Evolutionary conservation across 2,329 filamentous ascomycete species (phyloP).

Genomic region (Xylaria sp.): DNA sequence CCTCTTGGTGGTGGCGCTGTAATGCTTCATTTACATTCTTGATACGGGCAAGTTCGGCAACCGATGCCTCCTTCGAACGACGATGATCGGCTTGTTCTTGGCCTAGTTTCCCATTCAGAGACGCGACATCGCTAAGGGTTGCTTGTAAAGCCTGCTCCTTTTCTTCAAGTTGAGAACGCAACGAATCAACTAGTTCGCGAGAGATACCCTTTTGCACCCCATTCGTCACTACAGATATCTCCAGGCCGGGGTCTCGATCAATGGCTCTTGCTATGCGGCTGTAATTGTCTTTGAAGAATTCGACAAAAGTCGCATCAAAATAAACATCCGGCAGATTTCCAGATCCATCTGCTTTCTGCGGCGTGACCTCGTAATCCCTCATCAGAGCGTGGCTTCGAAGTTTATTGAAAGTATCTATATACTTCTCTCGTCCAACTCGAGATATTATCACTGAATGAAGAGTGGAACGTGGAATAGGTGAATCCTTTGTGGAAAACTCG

Average conservation of each 20-base stretch:
- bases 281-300: conserved; percentile 97
- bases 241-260: conserved; percentile 88
- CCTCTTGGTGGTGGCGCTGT: conserved; percentile 75
- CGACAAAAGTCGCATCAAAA: conserved; percentile 86
- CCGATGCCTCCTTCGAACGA: conserved; percentile 68
- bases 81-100: conserved; percentile 80
- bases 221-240: conserved; percentile 82
- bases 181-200: conserved; percentile 87
- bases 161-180: conserved; percentile 80
- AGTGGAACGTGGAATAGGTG: conserved; percentile 82
- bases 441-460: conserved; percentile 81
- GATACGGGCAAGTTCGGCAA: conserved; percentile 64
- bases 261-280: conserved; percentile 84
- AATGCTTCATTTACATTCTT: conserved; percentile 76
- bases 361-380: conserved; percentile 88
- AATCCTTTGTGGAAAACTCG: conserved; percentile 98
- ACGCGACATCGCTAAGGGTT: conserved; percentile 56
- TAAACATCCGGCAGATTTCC: conserved; percentile 79
- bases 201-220: conserved; percentile 90
- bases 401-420: conserved; percentile 81
- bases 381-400: conserved; percentile 81
- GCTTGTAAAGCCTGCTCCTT: conserved; percentile 67
- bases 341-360: conserved; percentile 70
- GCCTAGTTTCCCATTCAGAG: conserved; percentile 66
- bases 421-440: conserved; percentile 85